Evolutionary conservation across 768 basidiomycete genomes (phyloP), one percentile per base, ranked within the genome.

Genomic region (Clavaria fumosa): DNA sequence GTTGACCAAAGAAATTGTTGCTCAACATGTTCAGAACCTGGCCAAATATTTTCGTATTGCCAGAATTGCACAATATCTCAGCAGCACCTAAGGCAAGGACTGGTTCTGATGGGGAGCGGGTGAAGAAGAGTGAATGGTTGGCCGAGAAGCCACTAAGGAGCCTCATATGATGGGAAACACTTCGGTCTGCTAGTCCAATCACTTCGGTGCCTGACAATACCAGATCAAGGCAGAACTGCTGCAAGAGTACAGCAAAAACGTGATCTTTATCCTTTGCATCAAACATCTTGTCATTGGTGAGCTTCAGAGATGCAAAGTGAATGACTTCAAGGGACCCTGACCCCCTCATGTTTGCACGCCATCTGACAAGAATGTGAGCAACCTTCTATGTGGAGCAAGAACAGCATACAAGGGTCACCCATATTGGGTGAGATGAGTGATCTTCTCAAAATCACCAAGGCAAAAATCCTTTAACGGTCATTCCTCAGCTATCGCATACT

Each of bases 121-220:
- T 43, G 24, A 37, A 35, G 20, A 47, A 48, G 33, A 28, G 23
- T 37, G 15, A 17, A 23, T 11, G 21, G 22, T 48, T 30, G 21
- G 20, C 22, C 34, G 43, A 31, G 28, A 44, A 15, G 33, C 46
- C 47, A 26, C 35, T 44, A 27, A 48, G 39, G 15, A 48, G 43
- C 32, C 43, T 36, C 47, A 48, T 48, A 31, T 44, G 47, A 39
- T 36, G 23, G n/a, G 39, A 24, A 30, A 48, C 47, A 37, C 43
- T 42, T 42, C 35, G 39, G 27, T 47, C 41, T 11, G 43, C 43
- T 2, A 48, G 43, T 26, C 21, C 2, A 38, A 44, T 23, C 9
- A 43, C 43, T 33, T 46, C 47, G 1, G 43, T 4, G 27, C 26
- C 23, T 21, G 23, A 23, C 5, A 41, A 23, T n/a, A 48, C 43